Base-by-base conservation (phyloP, 78 protist genomes). In the Dictyostelium intermedium region DNA sequence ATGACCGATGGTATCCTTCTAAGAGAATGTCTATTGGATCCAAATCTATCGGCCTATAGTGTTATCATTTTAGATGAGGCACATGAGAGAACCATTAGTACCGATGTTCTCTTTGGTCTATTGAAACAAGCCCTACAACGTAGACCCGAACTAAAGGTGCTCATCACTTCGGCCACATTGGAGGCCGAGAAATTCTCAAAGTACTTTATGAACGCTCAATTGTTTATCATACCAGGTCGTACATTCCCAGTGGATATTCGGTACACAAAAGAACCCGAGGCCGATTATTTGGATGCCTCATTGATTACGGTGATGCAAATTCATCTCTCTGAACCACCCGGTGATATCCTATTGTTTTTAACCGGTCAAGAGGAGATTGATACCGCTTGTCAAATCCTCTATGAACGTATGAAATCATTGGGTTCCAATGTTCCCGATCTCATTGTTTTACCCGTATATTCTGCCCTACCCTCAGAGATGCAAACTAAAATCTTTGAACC, bases 321-420 rank as follows among this genome's bases (percentile, higher is more conserved):
- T 80, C 99, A 99, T 78, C 80, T 98, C 27, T 61, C 91, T 0
- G 99, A 98, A 80, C 99, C 99, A n/a, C 97, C 99, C 0, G 99
- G 99, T 41, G 99, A 99, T 92, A 97, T 99, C 5, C 97, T 99
- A 30, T 85, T 99, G 32, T 99, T 99, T 83, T 91, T 99, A 32
- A 99, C 99, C 5, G 99, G 99, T 27, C 99, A 98, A 91, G 99
- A 99, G 60, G 99, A 99, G 83, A 99, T 99, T 53, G 99, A 99
- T 93, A 97, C 99, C 8, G 98, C 99, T 2, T 97, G 99, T 73
- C 97, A 98, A 83, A 97, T 98, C 39, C 97, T 99, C 37, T 98
- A 66, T 93, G 99, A 99, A 60, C 97, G 99, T 77, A 98, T 98
- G 99, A 97, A 98, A 56, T 72, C 91, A 2, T 91, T 98, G 14